phyloP scores from a whole-genome alignment of 139 green algal genomes.

The Chlorella vulgaris region DNA sequence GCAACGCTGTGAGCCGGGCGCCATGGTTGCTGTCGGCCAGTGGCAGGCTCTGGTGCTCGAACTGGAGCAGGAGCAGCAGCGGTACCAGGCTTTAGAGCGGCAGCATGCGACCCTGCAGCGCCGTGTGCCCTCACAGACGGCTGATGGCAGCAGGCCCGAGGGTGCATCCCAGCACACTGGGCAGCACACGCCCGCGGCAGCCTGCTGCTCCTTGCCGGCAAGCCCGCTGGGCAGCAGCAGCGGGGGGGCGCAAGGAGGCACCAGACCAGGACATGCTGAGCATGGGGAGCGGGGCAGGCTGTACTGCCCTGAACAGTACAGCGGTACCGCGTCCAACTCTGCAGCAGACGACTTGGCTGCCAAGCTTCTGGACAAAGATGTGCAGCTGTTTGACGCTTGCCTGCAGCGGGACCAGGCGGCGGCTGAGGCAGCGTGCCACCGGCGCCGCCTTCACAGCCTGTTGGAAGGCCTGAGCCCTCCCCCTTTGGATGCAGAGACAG shows the following conservation, averaged over 20 bases:
- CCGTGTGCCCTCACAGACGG: background rate
- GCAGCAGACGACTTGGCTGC: background rate
- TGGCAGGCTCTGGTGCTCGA: conserved; percentile 54
- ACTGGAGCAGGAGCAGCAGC: conserved; percentile 39
- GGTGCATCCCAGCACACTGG: too few species aligned
- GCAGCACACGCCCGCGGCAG: too few species aligned
- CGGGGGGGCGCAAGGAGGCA: too few species aligned
- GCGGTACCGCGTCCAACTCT: background rate
- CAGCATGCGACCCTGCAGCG: conserved; percentile 43
- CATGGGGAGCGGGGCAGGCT: too few species aligned
- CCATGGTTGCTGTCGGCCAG: conserved; percentile 27
- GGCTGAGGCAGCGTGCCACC: conserved; percentile 30
- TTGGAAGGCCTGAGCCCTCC: conserved; percentile 14
- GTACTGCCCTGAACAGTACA: background rate
- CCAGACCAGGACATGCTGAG: too few species aligned
- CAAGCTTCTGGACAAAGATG: conserved; percentile 31
- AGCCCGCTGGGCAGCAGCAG: too few species aligned
- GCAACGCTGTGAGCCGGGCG: conserved; percentile 16
- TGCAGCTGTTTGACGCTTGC: conserved; percentile 35
- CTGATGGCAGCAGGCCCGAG: background rate
- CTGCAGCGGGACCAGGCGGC: conserved; percentile 48
- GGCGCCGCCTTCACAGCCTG: conserved; percentile 36
- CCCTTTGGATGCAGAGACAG: background rate
- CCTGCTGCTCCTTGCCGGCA: too few species aligned
- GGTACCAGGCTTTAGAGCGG: conserved; percentile 28